Evolutionary conservation across 805 yeast genomes (phyloP), one percentile per base, ranked within the genome.

Genomic region (Myxozyma lipomycoides): DNA sequence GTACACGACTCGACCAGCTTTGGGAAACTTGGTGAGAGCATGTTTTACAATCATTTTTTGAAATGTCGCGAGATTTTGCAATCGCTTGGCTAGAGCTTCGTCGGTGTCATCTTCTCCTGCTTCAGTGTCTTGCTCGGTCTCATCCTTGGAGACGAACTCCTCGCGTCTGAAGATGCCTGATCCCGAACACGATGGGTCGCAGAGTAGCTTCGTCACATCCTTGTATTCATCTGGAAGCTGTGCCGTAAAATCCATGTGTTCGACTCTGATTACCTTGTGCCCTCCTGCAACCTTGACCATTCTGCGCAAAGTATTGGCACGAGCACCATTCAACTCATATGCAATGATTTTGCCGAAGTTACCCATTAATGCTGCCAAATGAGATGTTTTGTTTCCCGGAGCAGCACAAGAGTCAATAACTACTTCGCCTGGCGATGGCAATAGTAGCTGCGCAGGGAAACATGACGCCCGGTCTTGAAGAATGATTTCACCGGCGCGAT

Each of bases 101-200:
- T 48, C 51, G 32, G 39, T 34, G 37, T 43, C 30, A 7, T 23
- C 40, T 3, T 12, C 50, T 4, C 22, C 17, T 25, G 45, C 50
- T 0, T 57, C 54, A 7, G 56, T 58, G 3, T 74, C 62, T 3
- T 64, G 68, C 37, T 73, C 73, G 36, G 72, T 71, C 51, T 79
- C 81, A 6, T 10, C 38, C 15, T 35, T 26, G 7, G 24, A 19
- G 21, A 42, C 26, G 35, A 48, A 50, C 22, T 67, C 69, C 1
- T 83, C 86, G 34, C 95, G 72, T n/a, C 97, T 96, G 71, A 91
- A 91, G 38, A 93, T 93, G 2, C 99, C 99, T 42, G 95, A 84
- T 0, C 99, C 99, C 22, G 96, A 88, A 67, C 99, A 93, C 2
- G 96, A 87, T 0, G 99, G 99, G 67, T 93, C 99, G 2, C 93